phyloP scores from a whole-genome alignment of 2,329 filamentous ascomycete genomes.

The Fulvia fulva region DNA sequence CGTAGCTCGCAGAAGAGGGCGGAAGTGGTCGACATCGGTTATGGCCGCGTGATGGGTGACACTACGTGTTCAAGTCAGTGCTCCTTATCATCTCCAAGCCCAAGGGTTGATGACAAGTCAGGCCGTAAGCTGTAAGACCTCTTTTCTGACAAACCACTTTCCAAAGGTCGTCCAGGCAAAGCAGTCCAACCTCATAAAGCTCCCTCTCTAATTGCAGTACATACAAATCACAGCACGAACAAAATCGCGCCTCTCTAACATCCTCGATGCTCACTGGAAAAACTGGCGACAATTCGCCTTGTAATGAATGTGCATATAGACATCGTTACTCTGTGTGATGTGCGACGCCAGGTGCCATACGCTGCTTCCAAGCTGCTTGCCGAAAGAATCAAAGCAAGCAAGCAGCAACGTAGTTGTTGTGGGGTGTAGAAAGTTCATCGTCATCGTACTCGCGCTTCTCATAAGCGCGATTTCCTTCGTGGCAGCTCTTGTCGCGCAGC shows the following conservation, averaged over 20 bases:
- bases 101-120: too few species aligned
- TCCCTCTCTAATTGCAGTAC: background rate
- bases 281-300: background rate
- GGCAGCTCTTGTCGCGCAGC: too few species aligned
- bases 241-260: background rate
- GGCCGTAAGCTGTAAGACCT: too few species aligned
- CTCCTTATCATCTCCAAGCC: too few species aligned
- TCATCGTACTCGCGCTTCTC: background rate
- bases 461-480: too few species aligned
- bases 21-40: too few species aligned
- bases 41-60: too few species aligned
- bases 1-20: too few species aligned
- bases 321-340: constrained; percentile 3
- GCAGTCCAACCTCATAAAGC: background rate
- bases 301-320: constrained; percentile 5
- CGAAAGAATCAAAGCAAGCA: background rate
- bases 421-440: background rate
- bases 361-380: background rate
- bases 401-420: background rate
- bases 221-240: background rate
- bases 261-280: background rate
- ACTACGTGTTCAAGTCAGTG: too few species aligned
- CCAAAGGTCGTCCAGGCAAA: background rate
- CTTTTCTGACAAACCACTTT: background rate
- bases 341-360: background rate